These are phyloP conservation scores for Leishmania martiniquensis DNA, from an alignment of 208 protist species.

Conservation along the genomic window DNA sequence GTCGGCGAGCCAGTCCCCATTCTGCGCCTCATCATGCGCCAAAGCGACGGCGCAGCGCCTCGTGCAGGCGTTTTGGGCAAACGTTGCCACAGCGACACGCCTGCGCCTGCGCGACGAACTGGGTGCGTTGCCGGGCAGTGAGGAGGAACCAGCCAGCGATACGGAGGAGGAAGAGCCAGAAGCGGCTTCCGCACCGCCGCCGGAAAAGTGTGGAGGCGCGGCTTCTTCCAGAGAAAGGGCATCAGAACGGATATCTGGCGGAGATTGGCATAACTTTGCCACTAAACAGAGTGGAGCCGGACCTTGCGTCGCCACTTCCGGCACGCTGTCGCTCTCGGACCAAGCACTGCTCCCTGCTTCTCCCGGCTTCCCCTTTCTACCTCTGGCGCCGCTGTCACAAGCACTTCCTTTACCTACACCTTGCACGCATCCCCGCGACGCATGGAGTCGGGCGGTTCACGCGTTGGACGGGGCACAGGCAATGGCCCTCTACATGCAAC, in stretches of 20 bases:
- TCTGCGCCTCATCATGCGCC: neutral
- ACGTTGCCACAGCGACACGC: constrained; percentile 13
- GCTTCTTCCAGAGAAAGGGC: neutral
- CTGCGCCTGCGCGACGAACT: neutral
- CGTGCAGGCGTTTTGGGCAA: constrained; percentile 21
- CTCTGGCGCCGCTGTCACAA: neutral
- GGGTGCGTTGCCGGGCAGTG: neutral
- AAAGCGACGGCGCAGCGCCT: constrained; percentile 7
- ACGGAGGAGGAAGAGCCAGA: constrained; percentile 4
- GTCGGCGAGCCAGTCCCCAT: neutral
- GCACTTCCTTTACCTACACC: neutral
- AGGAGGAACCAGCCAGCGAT: neutral
- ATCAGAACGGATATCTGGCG: neutral
- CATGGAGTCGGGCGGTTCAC: neutral
- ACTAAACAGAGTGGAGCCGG: neutral
- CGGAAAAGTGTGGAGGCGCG: neutral
- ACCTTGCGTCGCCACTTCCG: neutral
- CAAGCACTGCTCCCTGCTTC: neutral
- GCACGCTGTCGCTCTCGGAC: neutral
- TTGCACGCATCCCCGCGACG: neutral
- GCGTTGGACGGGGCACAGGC: constrained; percentile 18
- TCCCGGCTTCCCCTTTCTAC: neutral
- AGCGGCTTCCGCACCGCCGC: neutral
- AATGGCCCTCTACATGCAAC: constrained; percentile 36
- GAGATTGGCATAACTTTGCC: neutral